Evolutionary conservation across 2,329 filamentous ascomycete species (phyloP).

Genomic region (Hypoxylon sp.): DNA sequence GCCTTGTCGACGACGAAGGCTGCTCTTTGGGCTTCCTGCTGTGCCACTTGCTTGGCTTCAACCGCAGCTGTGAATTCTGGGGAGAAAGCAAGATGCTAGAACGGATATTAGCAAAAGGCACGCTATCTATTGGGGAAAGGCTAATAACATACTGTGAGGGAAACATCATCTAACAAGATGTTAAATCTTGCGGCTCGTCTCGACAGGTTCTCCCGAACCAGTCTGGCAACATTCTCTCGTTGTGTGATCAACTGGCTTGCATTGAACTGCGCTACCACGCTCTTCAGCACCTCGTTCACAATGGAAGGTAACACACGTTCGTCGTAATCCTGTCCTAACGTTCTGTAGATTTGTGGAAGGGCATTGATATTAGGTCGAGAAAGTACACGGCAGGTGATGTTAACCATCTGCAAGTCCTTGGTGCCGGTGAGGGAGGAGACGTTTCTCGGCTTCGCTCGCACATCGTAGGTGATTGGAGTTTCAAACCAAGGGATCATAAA

Average conservation of each 20-base stretch:
- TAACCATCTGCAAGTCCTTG: conserved; percentile 99
- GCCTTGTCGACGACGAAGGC: conserved; percentile 99
- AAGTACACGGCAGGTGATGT: conserved; percentile 99
- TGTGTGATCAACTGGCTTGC: conserved; percentile 98
- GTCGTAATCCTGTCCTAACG: conserved; percentile 94
- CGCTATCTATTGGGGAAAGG: neutral
- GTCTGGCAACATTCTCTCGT: conserved; percentile 92
- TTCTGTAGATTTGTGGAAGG: conserved; percentile 96
- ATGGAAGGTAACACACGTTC: conserved; percentile 97
- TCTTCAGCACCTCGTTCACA: conserved; percentile 98
- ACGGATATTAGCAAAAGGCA: conserved; percentile 46
- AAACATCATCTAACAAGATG: conserved; percentile 97
- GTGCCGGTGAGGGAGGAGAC: conserved; percentile 97
- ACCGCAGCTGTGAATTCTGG: conserved; percentile 81
- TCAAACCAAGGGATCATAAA: conserved; percentile 97
- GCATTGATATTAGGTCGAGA: conserved; percentile 89
- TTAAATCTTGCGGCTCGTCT: conserved; percentile 95
- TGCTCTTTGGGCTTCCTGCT: conserved; percentile 96
- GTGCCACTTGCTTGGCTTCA: conserved; percentile 80
- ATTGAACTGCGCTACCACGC: conserved; percentile 98
- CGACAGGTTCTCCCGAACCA: conserved; percentile 94
- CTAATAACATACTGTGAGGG: conserved; percentile 79
- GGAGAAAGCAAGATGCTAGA: conserved; percentile 78
- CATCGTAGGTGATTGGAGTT: conserved; percentile 96
- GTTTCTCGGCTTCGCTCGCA: conserved; percentile 96